These are phyloP conservation scores for Phytophthora colocasiae DNA, from an alignment of 352 stramenopile genomes.

Conservation along the genomic window DNA sequence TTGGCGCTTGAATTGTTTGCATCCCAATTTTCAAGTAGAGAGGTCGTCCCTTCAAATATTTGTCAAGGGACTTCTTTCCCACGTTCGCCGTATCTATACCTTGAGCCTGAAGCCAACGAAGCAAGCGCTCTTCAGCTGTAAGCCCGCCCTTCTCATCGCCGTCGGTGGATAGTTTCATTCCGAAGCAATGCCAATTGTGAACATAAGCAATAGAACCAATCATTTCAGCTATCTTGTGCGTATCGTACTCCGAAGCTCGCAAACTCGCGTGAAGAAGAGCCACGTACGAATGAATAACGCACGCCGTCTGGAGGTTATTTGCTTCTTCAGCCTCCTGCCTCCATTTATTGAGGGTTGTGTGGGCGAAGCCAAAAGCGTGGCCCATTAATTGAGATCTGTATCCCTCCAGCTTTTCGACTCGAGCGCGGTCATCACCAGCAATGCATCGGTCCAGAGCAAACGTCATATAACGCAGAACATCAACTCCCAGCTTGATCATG, in stretches of 20 bases:
- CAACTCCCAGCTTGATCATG: constrained; percentile 86
- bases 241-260: constrained; percentile 70
- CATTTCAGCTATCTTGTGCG: constrained; percentile 69
- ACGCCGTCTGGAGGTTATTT: constrained; percentile 84
- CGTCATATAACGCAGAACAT: constrained; percentile 81
- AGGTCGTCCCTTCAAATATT: constrained; percentile 86
- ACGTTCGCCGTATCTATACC: constrained; percentile 91
- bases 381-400: constrained; percentile 64
- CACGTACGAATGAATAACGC: constrained; percentile 89
- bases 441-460: constrained; percentile 69
- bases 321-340: constrained; percentile 66
- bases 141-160: constrained; percentile 52
- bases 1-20: constrained; percentile 89
- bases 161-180: constrained; percentile 80
- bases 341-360: constrained; percentile 82
- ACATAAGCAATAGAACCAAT: constrained; percentile 89
- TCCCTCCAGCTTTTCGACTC: constrained; percentile 48
- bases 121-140: constrained; percentile 75
- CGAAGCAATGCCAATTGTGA: constrained; percentile 93
- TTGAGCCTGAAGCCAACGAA: constrained; percentile 91
- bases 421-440: constrained; percentile 39
- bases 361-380: constrained; percentile 78
- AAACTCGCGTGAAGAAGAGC: constrained; percentile 77
- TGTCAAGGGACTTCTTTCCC: constrained; percentile 78
- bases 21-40: constrained; percentile 90